phyloP scores from a whole-genome alignment of 1,139 yeast genomes.

The Candida sojae region DNA sequence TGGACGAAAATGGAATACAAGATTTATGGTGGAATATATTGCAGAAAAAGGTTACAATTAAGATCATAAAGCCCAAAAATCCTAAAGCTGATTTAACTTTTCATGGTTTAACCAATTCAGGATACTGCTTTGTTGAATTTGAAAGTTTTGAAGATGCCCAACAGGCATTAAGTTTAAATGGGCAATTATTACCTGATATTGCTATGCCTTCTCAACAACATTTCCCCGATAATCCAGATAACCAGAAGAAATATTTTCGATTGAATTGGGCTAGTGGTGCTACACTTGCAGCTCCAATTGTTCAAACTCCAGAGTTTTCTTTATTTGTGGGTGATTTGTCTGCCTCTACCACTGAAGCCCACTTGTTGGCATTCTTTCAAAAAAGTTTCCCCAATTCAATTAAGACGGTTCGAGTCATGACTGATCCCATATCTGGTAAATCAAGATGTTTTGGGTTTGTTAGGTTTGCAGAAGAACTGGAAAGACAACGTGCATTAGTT shows the following conservation, averaged over 20 bases:
- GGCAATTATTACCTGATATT: conserved; percentile 60
- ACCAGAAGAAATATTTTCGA: conserved; percentile 61
- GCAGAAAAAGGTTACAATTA: conserved; percentile 46
- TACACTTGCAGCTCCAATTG: conserved; percentile 52
- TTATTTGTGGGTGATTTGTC: conserved; percentile 80
- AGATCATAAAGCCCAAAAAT: conserved; percentile 52
- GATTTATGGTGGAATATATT: conserved; percentile 59
- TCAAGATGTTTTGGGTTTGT: conserved; percentile 80
- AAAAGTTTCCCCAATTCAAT: conserved; percentile 61
- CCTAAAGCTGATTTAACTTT: conserved; percentile 24
- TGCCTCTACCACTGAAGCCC: conserved; percentile 72
- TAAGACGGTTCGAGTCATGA: conserved; percentile 69
- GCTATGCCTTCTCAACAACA: conserved; percentile 50
- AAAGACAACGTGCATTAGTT: conserved; percentile 61
- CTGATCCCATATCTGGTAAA: conserved; percentile 73
- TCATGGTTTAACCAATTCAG: conserved; percentile 53
- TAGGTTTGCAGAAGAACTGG: conserved; percentile 62
- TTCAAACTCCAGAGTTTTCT: conserved; percentile 57
- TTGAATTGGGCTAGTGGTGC: conserved; percentile 78
- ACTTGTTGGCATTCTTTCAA: conserved; percentile 65
- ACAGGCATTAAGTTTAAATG: conserved; percentile 63
- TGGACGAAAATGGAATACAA: conserved; percentile 61
- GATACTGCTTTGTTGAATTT: conserved; percentile 76
- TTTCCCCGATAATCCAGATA: conserved; percentile 46
- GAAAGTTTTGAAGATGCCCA: conserved; percentile 64